Conservation (phyloP, 78 protist genomes). For the Parvularia atlantis region DNA sequence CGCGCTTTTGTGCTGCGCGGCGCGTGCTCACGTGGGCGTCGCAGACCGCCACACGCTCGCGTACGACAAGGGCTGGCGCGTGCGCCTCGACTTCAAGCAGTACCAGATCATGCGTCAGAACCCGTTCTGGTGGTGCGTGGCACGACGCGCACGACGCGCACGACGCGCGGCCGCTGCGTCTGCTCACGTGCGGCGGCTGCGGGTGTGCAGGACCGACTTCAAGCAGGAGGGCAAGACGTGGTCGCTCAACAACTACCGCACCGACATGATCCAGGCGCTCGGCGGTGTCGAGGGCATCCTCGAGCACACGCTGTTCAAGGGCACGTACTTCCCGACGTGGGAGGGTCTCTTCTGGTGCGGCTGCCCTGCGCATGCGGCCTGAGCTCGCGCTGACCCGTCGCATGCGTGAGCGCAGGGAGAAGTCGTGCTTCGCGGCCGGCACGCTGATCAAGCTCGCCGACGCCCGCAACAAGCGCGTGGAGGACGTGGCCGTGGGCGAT, state of each 20-base stretch:
- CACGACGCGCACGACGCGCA: too few species aligned
- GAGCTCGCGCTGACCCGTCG: too few species aligned
- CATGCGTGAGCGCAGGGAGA: too few species aligned
- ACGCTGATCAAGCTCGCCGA: slow-evolving; percentile 15
- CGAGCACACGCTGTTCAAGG: slow-evolving; percentile 99
- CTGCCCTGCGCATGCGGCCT: too few species aligned
- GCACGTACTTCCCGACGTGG: slow-evolving; percentile 99
- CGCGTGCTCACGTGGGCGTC: too few species aligned
- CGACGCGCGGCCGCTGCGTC: too few species aligned
- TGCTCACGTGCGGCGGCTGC: too few species aligned
- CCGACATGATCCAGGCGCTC: slow-evolving; percentile 98
- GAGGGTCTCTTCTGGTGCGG: slow-evolving; percentile 99
- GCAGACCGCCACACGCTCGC: slow-evolving; percentile 94
- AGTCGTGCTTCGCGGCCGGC: too few species aligned
- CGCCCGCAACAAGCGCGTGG: neutral
- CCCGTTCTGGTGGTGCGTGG: slow-evolving; percentile 99
- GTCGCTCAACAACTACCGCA: slow-evolving; percentile 98
- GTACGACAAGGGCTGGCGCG: slow-evolving; percentile 99
- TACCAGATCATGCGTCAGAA: slow-evolving; percentile 82
- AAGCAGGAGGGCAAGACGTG: slow-evolving; percentile 99
- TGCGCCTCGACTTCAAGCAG: slow-evolving; percentile 93
- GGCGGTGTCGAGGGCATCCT: slow-evolving; percentile 99
- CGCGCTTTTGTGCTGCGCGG: too few species aligned
- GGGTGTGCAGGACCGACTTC: too few species aligned
- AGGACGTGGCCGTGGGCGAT: neutral